Conservation (phyloP, 768 basidiomycete genomes). For the Mycena venus region DNA sequence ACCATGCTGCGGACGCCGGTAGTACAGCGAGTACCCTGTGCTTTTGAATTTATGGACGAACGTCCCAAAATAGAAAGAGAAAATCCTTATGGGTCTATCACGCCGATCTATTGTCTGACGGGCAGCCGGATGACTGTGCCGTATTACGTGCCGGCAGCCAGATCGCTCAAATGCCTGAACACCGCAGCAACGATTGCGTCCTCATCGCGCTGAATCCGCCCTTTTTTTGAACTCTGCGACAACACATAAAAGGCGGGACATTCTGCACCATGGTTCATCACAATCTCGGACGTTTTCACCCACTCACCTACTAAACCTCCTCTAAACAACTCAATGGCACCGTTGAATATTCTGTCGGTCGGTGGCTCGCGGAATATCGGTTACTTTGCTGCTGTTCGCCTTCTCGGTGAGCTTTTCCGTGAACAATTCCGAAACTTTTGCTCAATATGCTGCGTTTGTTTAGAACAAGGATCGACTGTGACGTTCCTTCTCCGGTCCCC, state of each 20-base stretch:
- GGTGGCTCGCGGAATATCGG: constrained; percentile 71
- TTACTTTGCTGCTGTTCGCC: constrained; percentile 59
- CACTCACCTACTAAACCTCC: background rate
- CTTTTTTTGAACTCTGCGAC: too few relatives aligned
- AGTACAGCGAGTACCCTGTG: too few relatives aligned
- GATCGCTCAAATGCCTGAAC: too few relatives aligned
- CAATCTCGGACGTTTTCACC: background rate
- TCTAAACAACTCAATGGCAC: background rate
- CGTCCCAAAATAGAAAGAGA: too few relatives aligned
- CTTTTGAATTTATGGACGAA: too few relatives aligned
- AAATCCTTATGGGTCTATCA: too few relatives aligned
- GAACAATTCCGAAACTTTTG: background rate
- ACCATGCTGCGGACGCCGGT: too few relatives aligned
- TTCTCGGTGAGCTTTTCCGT: constrained; percentile 52
- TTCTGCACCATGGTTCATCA: background rate
- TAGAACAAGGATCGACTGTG: constrained; percentile 70
- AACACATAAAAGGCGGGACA: background rate
- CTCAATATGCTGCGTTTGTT: constrained; percentile 23
- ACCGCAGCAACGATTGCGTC: too few relatives aligned
- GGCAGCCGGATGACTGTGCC: too few relatives aligned
- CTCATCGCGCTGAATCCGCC: too few relatives aligned
- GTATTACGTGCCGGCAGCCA: too few relatives aligned
- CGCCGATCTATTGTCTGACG: too few relatives aligned
- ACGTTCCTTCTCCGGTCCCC: constrained; percentile 73
- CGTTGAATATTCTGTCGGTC: constrained; percentile 57